Base-by-base conservation (phyloP, 768 basidiomycete species). In the Clitopilus hobsonii region DNA sequence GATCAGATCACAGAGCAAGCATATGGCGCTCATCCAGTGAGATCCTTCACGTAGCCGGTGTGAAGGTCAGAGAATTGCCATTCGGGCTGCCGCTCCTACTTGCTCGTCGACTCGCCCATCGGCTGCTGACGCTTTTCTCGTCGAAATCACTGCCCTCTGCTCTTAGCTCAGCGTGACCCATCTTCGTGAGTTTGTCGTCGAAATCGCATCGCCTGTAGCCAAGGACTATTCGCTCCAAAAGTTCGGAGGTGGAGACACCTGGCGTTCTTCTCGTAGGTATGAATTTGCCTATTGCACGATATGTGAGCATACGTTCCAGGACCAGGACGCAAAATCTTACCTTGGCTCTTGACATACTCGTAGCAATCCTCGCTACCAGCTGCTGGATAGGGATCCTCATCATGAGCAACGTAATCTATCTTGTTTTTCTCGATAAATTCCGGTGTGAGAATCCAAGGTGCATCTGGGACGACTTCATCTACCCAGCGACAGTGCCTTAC, bases 401-500 rank as follows among this genome's bases (percentile, higher is more conserved):
- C 97, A 63, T 99, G 97, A 2, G 95, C 95, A 47, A 98, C 88
- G 63, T 98, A 99, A 68, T 99, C 97, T 58, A 99, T 96, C 69
- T 87, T 68, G 68, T 90, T 85, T 69, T 88, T 88, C 45, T 90
- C 81, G 22, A 98, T 60, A 67, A 97, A 99, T 0, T 78, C 85
- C 54, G 87, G 76, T 60, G 87, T 84, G 56, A 98, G 77, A 36
- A 92, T 75, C 97, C 96, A 98, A 1, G 97, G 97, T 2, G 89
- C 90, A 32, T 92, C 89, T 5, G 91, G 81, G 22, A 97, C 76
- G 48, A 99, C 87, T 70, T 98, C 89, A 66, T 97, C 94, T 0
- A 94, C 94, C 96, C 96, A 99, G 54, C 92, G 83, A 67, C 95
- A 95, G 67, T 98, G 93, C n/a, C 91, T 79, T n/a, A 87, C 89